Conservation (phyloP, 2,329 filamentous ascomycete genomes). For the Lomentospora prolificans region DNA sequence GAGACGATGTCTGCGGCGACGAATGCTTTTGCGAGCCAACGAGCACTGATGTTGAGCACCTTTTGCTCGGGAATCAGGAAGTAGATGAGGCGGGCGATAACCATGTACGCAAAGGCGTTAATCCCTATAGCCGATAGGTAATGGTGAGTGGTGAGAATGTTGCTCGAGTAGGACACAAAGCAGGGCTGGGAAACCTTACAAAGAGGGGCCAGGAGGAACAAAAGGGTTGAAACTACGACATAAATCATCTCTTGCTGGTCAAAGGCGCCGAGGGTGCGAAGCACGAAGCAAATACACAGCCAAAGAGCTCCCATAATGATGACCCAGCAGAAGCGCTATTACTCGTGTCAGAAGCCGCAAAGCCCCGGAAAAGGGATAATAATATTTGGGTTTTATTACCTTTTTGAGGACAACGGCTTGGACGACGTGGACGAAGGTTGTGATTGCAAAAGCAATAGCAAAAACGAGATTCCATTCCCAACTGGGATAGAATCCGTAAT, state of each 20-base stretch:
- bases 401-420: conserved; percentile 12
- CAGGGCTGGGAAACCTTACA: no score
- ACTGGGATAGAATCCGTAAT: conserved; percentile 14
- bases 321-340: conserved; percentile 20
- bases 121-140: conserved; percentile 22
- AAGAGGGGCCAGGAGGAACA: conserved; percentile 11
- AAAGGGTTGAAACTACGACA: conserved; percentile 12
- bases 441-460: conserved; percentile 9
- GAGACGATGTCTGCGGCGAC: conserved; percentile 27
- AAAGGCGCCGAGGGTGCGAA: conserved; percentile 19
- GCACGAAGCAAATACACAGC: conserved; percentile 20
- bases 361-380: neutral
- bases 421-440: conserved; percentile 5
- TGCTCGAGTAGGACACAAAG: neutral
- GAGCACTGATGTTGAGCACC: conserved; percentile 24
- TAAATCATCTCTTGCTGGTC: conserved; percentile 16
- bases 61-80: conserved; percentile 24
- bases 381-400: neutral
- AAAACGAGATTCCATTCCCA: conserved; percentile 12
- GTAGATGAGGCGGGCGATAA: conserved; percentile 31
- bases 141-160: conserved; percentile 13
- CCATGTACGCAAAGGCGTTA: conserved; percentile 34
- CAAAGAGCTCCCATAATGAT: conserved; percentile 22
- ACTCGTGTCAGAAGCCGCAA: neutral
- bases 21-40: conserved; percentile 24